Evolutionary conservation across 177 flowering plant species (phyloP).

Genomic region (Telopea speciosissima): DNA sequence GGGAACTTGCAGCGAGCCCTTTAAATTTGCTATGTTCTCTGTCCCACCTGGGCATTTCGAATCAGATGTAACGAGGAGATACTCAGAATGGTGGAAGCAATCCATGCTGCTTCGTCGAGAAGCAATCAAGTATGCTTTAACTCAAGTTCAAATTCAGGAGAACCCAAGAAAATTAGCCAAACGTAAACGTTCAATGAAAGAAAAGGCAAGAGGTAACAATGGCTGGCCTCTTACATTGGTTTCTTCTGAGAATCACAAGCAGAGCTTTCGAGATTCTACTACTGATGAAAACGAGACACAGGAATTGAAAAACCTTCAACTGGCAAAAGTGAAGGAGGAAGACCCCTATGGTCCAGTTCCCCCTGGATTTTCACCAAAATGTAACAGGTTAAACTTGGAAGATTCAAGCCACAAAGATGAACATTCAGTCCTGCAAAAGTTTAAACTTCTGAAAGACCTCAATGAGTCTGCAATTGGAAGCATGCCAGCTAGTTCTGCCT

Average conservation of each 20-base stretch:
- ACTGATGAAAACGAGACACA: neutral
- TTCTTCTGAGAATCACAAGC: neutral
- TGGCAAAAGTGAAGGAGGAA: too few species aligned
- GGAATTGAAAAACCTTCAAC: neutral
- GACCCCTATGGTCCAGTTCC: too few species aligned
- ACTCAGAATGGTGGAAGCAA: constrained; percentile 36
- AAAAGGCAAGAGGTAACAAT: neutral
- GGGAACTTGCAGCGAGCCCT: constrained; percentile 17
- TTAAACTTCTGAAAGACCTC: too few species aligned
- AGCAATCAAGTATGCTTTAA: neutral
- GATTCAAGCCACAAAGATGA: too few species aligned
- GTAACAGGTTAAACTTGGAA: too few species aligned
- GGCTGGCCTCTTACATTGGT: neutral
- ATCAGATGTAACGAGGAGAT: constrained; percentile 27
- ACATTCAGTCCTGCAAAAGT: too few species aligned
- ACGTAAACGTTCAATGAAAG: neutral
- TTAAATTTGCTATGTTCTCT: constrained; percentile 17
- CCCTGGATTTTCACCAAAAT: too few species aligned
- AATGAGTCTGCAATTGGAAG: too few species aligned
- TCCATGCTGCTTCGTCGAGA: neutral
- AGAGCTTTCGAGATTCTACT: neutral
- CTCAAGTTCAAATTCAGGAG: neutral
- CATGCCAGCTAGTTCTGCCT: too few species aligned
- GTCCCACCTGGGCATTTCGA: constrained; percentile 20
- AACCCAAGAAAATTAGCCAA: neutral